phyloP scores from a whole-genome alignment of 441 rosid genomes.

The Erysimum pusillum region DNA sequence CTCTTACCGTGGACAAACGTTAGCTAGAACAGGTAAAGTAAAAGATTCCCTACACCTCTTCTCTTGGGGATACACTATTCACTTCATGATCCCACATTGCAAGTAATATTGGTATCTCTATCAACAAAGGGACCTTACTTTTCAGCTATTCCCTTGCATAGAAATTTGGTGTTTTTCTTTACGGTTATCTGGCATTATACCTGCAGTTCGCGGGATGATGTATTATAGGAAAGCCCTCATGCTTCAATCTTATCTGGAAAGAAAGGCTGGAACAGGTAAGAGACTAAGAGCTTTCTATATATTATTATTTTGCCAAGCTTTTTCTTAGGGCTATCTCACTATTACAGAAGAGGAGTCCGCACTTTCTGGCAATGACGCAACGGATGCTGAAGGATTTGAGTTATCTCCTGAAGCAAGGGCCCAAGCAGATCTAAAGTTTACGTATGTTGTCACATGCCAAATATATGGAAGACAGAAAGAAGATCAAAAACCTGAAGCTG shows the following conservation, averaged over 20 bases:
- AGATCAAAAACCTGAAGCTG: slow-evolving; percentile 94
- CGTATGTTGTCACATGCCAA: slow-evolving; percentile 97
- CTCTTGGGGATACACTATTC: slow-evolving; percentile 28
- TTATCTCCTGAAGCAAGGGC: slow-evolving; percentile 96
- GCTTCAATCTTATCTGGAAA: slow-evolving; percentile 94
- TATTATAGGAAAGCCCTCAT: slow-evolving; percentile 98
- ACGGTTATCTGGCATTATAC: slow-evolving; percentile 29
- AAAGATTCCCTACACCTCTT: slow-evolving; percentile 1
- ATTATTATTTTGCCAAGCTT: slow-evolving; percentile 32
- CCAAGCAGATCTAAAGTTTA: slow-evolving; percentile 90
- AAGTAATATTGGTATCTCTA: slow-evolving; percentile 18
- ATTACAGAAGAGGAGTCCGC: slow-evolving; percentile 78
- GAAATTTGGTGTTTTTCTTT: slow-evolving; percentile 19
- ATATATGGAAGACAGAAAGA: slow-evolving; percentile 99
- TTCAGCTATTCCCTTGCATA: slow-evolving; percentile 22
- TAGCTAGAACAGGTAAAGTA: slow-evolving; percentile 89
- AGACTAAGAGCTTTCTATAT: slow-evolving; percentile 54
- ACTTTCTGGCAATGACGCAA: slow-evolving; percentile 55
- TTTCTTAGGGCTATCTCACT: slow-evolving; percentile 39
- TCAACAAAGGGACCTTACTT: slow-evolving; percentile 13
- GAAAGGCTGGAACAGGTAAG: slow-evolving; percentile 76
- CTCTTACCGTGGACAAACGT: slow-evolving; percentile 95
- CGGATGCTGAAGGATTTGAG: slow-evolving; percentile 84
- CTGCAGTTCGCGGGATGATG: slow-evolving; percentile 99
- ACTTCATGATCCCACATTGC: slow-evolving; percentile 18